Percentiles rank a stretch among this genome's conserved stretches.
phyloP scores from a whole-genome alignment of 1,284 basidiomycete genomes.

The Retiboletus flavoniger region DNA sequence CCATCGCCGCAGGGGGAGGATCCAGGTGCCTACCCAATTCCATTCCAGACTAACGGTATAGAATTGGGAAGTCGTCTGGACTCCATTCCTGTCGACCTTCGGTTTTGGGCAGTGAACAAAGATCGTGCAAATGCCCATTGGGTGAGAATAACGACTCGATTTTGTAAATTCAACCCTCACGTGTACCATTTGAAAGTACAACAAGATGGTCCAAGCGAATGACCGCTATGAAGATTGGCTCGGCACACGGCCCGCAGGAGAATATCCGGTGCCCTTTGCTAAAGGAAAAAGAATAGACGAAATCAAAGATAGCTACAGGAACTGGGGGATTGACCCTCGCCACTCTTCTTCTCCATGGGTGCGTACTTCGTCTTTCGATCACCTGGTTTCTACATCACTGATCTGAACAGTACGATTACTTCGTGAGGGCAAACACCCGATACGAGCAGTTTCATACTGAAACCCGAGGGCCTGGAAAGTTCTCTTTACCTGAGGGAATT shows the following conservation, averaged over 20 bases:
- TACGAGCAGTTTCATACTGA: conserved; percentile 18
- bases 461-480: conserved; percentile 8
- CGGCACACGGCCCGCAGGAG: conserved; percentile 7
- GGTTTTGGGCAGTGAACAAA: conserved; percentile 18
- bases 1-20: conserved; percentile 1
- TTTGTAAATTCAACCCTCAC: not conserved
- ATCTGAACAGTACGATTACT: conserved; percentile 13
- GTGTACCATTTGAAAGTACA: conserved; percentile 8
- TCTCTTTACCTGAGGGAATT: conserved; percentile 1
- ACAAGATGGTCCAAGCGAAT: conserved; percentile 6
- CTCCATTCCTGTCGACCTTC: conserved; percentile 1
- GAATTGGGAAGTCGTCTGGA: conserved; percentile 23
- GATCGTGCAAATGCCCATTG: not conserved
- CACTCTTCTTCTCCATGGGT: conserved; percentile 11
- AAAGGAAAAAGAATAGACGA: conserved; percentile 3
- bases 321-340: conserved; percentile 9
- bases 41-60: not conserved
- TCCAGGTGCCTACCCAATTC: conserved; percentile 23
- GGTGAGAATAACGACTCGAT: conserved; percentile 13
- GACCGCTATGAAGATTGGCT: conserved; percentile 20
- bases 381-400: not conserved
- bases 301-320: not conserved
- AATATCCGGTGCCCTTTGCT: conserved; percentile 17
- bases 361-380: not conserved
- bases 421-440: conserved; percentile 9